Base-by-base conservation (phyloP, 805 yeast genomes). In the Hemisphaericaspora nanyangensis region DNA sequence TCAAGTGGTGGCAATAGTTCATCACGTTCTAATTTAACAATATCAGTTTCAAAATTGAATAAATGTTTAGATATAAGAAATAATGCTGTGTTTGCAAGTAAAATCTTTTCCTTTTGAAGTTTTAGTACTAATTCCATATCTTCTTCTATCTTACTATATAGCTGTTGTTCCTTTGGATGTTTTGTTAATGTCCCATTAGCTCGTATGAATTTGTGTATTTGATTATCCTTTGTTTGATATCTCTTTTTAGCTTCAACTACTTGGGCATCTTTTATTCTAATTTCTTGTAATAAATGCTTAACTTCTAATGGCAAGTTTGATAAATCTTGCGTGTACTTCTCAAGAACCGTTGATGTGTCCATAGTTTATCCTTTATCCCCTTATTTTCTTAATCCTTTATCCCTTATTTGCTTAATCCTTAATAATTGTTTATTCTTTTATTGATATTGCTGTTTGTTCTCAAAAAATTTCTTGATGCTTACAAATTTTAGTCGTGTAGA, bases 271-370 rank as follows among this genome's bases (percentile, higher is more conserved):
- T 82, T 77, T 28, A 70, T 74, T 37, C 82, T 74, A 27, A 91
- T 72, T 59, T 93, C 98, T 37, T 85, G 85, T 34, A 91, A 64
- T 27, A 88, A 64, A 52, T 85, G 87, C 38, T 82, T 82, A 31
- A 91, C 74, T 60, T 91, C 99, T 5, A 87, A 80, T 17, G 96
- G 96, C 31, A 93, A 72, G 51, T 90, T 91, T 8, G 91, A 79
- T 31, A 91, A 68, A 48, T 79, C 83, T 55, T 77, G 82, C 2
- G 73, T 68, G 43, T 67, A 67, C 46, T 68, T 68, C 44, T 67
- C 74, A 17, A 68, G 55, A 11, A 70, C 71, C 1, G 93, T 77
- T n/a, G 96, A 89, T 3, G 97, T 90, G 63, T 90, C 98, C 95
- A 87, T 87, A 18, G 24, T 28, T n/a, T n/a, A n/a, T n/a, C n/a